Conservation (phyloP, 805 yeast genomes). For the Suhomyces sp. region DNA sequence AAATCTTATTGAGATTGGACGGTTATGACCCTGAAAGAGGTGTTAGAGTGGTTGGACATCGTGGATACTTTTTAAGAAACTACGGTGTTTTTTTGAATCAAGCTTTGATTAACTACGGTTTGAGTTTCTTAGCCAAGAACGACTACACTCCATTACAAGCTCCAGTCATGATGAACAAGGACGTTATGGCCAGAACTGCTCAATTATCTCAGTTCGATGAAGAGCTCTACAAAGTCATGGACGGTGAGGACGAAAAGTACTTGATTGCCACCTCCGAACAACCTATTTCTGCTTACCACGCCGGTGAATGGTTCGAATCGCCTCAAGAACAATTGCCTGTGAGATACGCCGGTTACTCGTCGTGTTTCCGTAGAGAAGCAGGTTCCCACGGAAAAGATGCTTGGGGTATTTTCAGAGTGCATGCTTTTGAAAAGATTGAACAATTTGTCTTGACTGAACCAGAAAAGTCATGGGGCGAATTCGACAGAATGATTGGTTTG, state of each 20-base stretch:
- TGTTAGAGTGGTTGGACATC: constrained; percentile 94
- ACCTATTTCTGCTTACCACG: constrained; percentile 97
- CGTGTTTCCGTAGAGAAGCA: constrained; percentile 99
- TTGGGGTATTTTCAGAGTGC: constrained; percentile 99
- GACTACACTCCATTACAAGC: constrained; percentile 93
- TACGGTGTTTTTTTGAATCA: constrained; percentile 97
- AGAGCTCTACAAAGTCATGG: constrained; percentile 93
- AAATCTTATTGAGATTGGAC: constrained; percentile 86
- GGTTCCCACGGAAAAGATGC: constrained; percentile 99
- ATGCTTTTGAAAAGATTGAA: constrained; percentile 96
- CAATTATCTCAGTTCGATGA: constrained; percentile 97
- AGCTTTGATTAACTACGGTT: constrained; percentile 95
- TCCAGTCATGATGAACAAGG: constrained; percentile 99
- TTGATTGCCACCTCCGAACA: constrained; percentile 98
- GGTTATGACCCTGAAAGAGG: constrained; percentile 99
- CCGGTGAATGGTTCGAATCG: constrained; percentile 97
- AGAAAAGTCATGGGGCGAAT: constrained; percentile 96
- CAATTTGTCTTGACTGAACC: constrained; percentile 96
- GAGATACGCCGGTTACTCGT: constrained; percentile 95
- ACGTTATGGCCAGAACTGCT: constrained; percentile 98
- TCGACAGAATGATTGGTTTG: constrained; percentile 87
- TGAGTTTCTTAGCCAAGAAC: constrained; percentile 72
- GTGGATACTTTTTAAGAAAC: constrained; percentile 94
- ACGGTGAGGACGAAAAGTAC: constrained; percentile 97
- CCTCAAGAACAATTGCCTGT: constrained; percentile 96